These are phyloP conservation scores for Colletotrichum cereale DNA, from an alignment of 2,329 filamentous ascomycete species.

Conservation along the genomic window DNA sequence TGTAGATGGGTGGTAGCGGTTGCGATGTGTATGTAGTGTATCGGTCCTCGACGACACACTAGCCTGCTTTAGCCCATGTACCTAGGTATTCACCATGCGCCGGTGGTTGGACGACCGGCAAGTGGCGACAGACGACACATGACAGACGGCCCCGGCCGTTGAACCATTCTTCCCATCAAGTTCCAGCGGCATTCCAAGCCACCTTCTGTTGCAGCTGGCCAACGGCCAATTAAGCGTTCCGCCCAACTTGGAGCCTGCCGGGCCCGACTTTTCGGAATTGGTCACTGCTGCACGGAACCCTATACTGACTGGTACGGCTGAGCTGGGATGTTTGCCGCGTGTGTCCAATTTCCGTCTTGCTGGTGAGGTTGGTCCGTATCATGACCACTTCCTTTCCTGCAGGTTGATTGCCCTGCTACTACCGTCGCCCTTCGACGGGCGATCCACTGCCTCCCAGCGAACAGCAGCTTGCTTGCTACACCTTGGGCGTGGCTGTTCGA, in stretches of 20 bases:
- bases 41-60: constrained; percentile 9
- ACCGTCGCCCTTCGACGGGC: background rate
- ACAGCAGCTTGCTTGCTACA: background rate
- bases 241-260: background rate
- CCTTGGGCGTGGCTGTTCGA: background rate
- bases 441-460: background rate
- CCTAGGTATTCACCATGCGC: background rate
- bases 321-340: constrained; percentile 2
- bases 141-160: background rate
- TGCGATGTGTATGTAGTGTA: too few species aligned
- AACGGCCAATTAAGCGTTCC: background rate
- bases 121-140: background rate
- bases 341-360: constrained; percentile 11
- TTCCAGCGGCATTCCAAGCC: constrained; percentile 10
- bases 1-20: constrained; percentile 21
- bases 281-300: constrained; percentile 1
- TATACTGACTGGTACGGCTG: background rate
- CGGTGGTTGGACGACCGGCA: constrained; percentile 6
- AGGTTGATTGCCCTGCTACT: background rate
- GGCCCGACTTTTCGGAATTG: background rate
- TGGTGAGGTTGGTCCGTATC: constrained; percentile 9
- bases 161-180: background rate
- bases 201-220: constrained; percentile 19
- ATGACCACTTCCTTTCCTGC: constrained; percentile 20
- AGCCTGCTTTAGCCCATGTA: constrained; percentile 6